phyloP scores from a whole-genome alignment of 768 basidiomycete species.

The Serendipita sp. region DNA sequence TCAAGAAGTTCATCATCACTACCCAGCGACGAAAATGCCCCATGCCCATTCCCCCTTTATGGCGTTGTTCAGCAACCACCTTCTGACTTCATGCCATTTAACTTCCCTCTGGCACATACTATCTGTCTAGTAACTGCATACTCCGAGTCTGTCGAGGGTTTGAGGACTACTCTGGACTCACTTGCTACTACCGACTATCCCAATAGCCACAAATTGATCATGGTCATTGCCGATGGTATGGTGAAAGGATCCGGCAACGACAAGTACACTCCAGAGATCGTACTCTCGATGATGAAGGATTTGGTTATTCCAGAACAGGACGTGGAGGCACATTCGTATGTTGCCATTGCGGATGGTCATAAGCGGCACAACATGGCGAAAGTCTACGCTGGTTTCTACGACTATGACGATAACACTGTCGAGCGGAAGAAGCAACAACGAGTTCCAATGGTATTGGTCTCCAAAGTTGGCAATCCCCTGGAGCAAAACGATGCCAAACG shows the following conservation, averaged over 20 bases:
- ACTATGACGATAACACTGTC: constrained; percentile 79
- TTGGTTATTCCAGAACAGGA: constrained; percentile 64
- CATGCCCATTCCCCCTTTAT: constrained; percentile 84
- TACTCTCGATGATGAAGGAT: constrained; percentile 93
- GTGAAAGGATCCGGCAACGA: constrained; percentile 89
- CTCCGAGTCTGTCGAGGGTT: constrained; percentile 90
- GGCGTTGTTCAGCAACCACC: constrained; percentile 90
- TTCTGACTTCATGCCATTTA: constrained; percentile 84
- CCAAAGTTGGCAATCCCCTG: constrained; percentile 86
- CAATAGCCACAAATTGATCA: constrained; percentile 88
- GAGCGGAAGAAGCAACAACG: constrained; percentile 91
- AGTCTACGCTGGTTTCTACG: constrained; percentile 94
- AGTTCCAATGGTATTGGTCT: constrained; percentile 88
- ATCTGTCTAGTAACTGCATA: constrained; percentile 97
- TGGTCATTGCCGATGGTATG: constrained; percentile 96
- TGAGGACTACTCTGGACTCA: constrained; percentile 95
- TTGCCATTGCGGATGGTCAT: constrained; percentile 98
- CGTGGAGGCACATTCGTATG: constrained; percentile 88
- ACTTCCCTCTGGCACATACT: constrained; percentile 83
- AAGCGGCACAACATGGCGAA: constrained; percentile 99
- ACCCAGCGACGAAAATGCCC: constrained; percentile 13
- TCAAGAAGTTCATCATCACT: constrained; percentile 9
- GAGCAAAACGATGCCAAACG: constrained; percentile 85
- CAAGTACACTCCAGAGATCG: constrained; percentile 85
- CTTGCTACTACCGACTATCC: constrained; percentile 97